Percentiles rank a stretch among this genome's conserved stretches.
Evolutionary conservation across 179 eudicot species (phyloP).

Genomic region (Nepenthes alata): DNA sequence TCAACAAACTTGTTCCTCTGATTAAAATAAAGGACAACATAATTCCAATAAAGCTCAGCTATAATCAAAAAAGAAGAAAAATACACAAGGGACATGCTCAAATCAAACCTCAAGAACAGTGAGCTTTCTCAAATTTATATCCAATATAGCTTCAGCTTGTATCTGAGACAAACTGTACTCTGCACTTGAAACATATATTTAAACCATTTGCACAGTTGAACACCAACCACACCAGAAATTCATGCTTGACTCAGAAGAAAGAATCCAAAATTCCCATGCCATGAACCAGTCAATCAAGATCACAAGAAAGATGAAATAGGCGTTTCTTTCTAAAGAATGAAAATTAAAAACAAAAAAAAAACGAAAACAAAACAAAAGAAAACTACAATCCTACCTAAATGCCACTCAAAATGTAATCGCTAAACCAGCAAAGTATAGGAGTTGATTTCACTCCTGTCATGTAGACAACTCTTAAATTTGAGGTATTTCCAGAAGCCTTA

Average conservation of each 20-base stretch:
- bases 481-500: too few species aligned
- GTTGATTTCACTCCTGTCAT: too few species aligned
- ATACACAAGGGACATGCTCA: neutral
- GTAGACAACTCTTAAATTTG: too few species aligned
- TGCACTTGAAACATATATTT: slow-evolving; percentile 21
- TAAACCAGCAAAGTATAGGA: too few species aligned
- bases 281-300: neutral
- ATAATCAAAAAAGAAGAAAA: neutral
- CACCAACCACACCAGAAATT: too few species aligned
- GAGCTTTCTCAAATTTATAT: slow-evolving; percentile 77
- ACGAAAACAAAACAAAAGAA: neutral
- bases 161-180: slow-evolving; percentile 75
- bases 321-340: too few species aligned
- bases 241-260: too few species aligned
- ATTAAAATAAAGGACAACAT: neutral
- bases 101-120: slow-evolving; percentile 67
- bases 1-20: slow-evolving; percentile 80
- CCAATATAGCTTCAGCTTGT: slow-evolving; percentile 95
- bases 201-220: too few species aligned
- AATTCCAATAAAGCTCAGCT: neutral
- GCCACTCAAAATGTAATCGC: too few species aligned
- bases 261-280: too few species aligned
- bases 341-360: neutral
- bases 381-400: too few species aligned
- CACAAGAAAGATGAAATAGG: too few species aligned